Evolutionary conservation across 2,329 filamentous ascomycete species (phyloP).

Genomic region (Cladosporium colombiae): DNA sequence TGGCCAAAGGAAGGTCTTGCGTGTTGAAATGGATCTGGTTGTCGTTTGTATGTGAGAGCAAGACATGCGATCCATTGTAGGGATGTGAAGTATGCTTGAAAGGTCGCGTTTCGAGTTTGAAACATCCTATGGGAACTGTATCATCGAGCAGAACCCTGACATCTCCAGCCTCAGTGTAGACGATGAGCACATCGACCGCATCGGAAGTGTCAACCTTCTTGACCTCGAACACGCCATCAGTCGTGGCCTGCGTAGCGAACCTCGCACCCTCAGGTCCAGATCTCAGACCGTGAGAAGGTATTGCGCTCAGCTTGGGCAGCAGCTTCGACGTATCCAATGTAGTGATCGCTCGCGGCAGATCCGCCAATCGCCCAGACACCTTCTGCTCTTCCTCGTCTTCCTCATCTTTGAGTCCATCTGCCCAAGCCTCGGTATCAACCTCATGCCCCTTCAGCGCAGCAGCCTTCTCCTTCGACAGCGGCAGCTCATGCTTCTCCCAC

Average conservation of each 20-base stretch:
- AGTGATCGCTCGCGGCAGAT: conserved; percentile 69
- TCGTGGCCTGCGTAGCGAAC: conserved; percentile 31
- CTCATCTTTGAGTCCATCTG: conserved; percentile 24
- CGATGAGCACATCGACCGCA: conserved; percentile 19
- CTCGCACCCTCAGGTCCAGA: conserved; percentile 30
- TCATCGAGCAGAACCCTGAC: conserved; percentile 34
- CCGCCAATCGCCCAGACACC: conserved; percentile 43
- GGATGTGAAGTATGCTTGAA: conserved; percentile 69
- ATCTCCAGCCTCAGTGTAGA: conserved; percentile 17
- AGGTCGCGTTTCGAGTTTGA: conserved; percentile 23
- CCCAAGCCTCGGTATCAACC: conserved; percentile 32
- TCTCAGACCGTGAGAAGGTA: conserved; percentile 52
- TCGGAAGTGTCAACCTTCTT: conserved; percentile 9
- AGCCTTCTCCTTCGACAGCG: background rate
- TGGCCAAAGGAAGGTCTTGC: conserved; percentile 31
- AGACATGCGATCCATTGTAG: conserved; percentile 71
- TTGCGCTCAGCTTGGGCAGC: conserved; percentile 64
- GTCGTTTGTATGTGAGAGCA: conserved; percentile 50
- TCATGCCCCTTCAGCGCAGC: background rate
- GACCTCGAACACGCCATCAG: conserved; percentile 31
- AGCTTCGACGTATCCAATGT: conserved; percentile 75
- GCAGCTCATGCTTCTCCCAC: conserved; percentile 25
- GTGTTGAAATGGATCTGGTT: conserved; percentile 18
- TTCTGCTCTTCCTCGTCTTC: conserved; percentile 17
- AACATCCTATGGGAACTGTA: conserved; percentile 33